These are phyloP conservation scores for Trichomonas vaginalis DNA, from an alignment of 208 protist genomes.

Conservation along the genomic window DNA sequence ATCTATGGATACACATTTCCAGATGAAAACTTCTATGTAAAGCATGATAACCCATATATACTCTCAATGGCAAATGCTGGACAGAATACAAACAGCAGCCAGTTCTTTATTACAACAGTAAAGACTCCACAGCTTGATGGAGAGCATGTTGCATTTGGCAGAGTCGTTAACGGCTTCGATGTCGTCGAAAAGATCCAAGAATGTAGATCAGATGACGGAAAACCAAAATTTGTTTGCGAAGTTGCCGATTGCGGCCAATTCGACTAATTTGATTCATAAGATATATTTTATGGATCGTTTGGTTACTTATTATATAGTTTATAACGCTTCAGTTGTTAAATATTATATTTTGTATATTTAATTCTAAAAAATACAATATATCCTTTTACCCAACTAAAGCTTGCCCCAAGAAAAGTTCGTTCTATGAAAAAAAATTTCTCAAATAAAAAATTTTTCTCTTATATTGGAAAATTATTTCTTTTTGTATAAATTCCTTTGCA, in stretches of 20 bases:
- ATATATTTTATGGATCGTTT: too few species aligned
- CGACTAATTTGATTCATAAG: background rate
- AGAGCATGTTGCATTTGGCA: constrained; percentile 64
- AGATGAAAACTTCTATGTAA: constrained; percentile 39
- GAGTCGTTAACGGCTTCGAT: constrained; percentile 45
- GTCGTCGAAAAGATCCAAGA: constrained; percentile 35
- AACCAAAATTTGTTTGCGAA: background rate
- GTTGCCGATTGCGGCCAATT: background rate
- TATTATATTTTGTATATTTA: too few species aligned
- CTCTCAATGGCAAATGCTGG: constrained; percentile 61
- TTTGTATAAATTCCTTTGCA: too few species aligned
- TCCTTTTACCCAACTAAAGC: too few species aligned
- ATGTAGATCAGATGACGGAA: background rate
- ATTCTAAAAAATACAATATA: too few species aligned
- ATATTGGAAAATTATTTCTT: too few species aligned
- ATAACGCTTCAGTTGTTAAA: too few species aligned
- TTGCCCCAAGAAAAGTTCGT: too few species aligned
- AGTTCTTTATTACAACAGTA: constrained; percentile 58
- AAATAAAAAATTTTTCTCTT: too few species aligned
- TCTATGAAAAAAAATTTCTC: too few species aligned
- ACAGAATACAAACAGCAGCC: constrained; percentile 50
- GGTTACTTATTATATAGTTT: too few species aligned
- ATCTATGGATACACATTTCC: constrained; percentile 54
- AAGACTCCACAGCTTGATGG: constrained; percentile 47
- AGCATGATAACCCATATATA: constrained; percentile 36